Conservation (phyloP, 176 grass and related monocot species). For the Oryza glaberrima region DNA sequence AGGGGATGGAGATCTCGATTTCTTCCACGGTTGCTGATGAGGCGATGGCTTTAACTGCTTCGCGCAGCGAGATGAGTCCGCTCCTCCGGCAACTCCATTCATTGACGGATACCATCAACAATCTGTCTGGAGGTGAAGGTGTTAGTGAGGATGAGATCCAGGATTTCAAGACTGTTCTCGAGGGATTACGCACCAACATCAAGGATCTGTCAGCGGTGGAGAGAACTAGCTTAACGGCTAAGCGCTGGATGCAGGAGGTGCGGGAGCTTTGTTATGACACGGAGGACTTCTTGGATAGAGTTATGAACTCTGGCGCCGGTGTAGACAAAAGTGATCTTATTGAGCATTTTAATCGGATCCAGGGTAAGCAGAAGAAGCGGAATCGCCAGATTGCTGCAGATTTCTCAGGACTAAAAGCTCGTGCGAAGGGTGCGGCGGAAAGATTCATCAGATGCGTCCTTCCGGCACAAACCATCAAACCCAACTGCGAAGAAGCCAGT, state of each 20-base stretch:
- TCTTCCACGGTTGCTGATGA: neutral
- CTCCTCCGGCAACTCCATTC: neutral
- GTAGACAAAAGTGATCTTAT: neutral
- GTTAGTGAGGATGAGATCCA: neutral
- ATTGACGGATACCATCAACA: neutral
- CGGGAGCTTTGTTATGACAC: constrained; percentile 10
- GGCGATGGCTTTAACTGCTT: no score
- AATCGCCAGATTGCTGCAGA: neutral
- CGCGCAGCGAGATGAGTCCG: neutral
- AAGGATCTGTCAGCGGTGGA: neutral
- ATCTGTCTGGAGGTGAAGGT: neutral
- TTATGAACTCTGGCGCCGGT: no score
- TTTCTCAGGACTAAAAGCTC: neutral
- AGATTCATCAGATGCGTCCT: neutral
- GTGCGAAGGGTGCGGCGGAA: neutral
- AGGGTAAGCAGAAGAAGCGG: neutral
- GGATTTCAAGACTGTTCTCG: neutral
- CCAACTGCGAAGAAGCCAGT: neutral
- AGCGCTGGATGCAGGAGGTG: constrained; percentile 28
- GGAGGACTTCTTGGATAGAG: neutral
- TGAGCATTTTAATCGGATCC: neutral
- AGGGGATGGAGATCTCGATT: neutral
- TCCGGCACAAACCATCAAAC: neutral
- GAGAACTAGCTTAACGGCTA: neutral
- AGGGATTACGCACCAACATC: neutral